A percentile compares a stretch with the other conserved stretches of the same genome.
Evolutionary conservation across 2,329 filamentous ascomycete species (phyloP).

Genomic region (Cryphonectria carpinicola): DNA sequence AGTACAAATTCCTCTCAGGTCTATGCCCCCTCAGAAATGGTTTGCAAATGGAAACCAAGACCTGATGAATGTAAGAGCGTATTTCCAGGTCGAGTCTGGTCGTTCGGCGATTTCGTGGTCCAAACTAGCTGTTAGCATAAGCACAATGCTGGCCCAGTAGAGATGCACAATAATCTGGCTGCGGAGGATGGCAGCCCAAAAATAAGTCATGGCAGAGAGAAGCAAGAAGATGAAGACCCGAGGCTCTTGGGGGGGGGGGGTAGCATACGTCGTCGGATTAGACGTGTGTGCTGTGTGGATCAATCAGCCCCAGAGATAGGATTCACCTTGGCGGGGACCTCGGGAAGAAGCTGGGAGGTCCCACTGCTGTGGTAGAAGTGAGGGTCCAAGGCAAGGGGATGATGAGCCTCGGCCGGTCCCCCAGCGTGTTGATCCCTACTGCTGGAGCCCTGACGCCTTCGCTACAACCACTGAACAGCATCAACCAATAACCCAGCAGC

Average conservation of each 20-base stretch:
- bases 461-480: background rate
- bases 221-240: background rate
- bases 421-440: background rate
- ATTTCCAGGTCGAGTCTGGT: background rate
- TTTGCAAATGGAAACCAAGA: background rate
- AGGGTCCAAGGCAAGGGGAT: background rate
- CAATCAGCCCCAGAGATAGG: background rate
- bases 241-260: background rate
- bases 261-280: background rate
- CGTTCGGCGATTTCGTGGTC: conserved; percentile 19
- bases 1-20: background rate
- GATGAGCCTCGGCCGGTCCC: conserved; percentile 4
- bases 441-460: background rate
- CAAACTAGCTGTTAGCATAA: conserved; percentile 18
- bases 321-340: background rate
- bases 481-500: background rate
- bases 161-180: conserved; percentile 19
- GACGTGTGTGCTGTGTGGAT: background rate
- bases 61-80: background rate
- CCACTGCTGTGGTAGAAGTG: background rate
- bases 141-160: conserved; percentile 24
- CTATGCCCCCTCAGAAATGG: background rate
- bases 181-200: conserved; percentile 13
- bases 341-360: background rate
- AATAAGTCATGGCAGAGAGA: conserved; percentile 12